Conservation (phyloP, 1,284 basidiomycete species). For the Apiotrichum gracile region DNA sequence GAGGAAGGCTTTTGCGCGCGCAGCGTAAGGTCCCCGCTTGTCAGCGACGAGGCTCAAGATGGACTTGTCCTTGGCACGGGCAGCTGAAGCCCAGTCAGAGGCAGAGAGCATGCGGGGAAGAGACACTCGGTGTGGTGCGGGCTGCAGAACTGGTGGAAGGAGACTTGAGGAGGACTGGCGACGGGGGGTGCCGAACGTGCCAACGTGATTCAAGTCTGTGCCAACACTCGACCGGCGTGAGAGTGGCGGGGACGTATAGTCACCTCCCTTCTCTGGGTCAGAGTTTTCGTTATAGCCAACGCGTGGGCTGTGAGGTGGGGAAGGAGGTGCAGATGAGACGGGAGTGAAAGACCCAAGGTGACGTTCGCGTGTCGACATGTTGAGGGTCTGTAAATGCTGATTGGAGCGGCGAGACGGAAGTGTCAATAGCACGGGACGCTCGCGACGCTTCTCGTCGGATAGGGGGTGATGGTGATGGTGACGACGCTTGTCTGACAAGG, state of each 20-base stretch:
- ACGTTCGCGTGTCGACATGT: conserved; percentile 7
- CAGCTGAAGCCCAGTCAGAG: conserved; percentile 37
- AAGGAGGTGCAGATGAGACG: conserved; percentile 9
- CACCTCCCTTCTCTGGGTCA: conserved; percentile 3
- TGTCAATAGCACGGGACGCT: conserved; percentile 29
- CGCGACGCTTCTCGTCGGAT: conserved; percentile 5
- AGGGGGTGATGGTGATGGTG: not conserved
- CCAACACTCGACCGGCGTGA: conserved; percentile 34
- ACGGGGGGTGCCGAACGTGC: not conserved
- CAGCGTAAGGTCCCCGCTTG: not conserved
- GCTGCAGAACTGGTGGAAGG: conserved; percentile 1
- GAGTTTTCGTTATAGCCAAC: not conserved
- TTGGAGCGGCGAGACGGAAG: conserved; percentile 37
- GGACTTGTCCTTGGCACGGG: conserved; percentile 38
- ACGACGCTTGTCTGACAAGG: not conserved
- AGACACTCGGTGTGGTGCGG: conserved; percentile 21
- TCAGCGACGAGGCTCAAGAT: conserved; percentile 31
- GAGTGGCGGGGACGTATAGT: conserved; percentile 20
- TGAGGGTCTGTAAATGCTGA: conserved; percentile 21
- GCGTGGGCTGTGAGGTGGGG: conserved; percentile 12
- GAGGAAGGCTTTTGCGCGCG: not conserved
- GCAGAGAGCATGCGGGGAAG: conserved; percentile 30
- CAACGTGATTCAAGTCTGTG: conserved; percentile 4
- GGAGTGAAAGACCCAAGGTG: conserved; percentile 1
- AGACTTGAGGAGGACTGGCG: not conserved